Percentiles rank a stretch among this genome's conserved stretches.
Evolutionary conservation across 495 filamentous ascomycete species (phyloP).

Genomic region (Podospora bellae-mahoneyi): DNA sequence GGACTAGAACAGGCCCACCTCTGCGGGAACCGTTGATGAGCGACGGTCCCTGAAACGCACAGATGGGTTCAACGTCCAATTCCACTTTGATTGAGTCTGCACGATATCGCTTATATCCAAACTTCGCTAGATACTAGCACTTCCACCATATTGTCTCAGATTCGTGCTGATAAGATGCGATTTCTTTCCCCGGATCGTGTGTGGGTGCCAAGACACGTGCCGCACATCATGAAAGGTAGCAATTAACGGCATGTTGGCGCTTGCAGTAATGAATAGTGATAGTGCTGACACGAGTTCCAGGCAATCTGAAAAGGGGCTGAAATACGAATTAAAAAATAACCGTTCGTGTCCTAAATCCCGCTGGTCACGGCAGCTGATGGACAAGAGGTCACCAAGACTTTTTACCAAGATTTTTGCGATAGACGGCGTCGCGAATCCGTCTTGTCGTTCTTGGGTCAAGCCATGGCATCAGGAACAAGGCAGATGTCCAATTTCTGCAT

Average conservation of each 20-base stretch:
- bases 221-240: background rate
- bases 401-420: too few relatives aligned
- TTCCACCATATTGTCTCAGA: background rate
- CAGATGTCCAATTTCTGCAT: background rate
- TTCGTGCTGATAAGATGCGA: background rate
- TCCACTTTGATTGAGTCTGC: background rate
- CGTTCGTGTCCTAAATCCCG: background rate
- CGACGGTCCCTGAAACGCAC: background rate
- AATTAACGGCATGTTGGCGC: background rate
- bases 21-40: slow-evolving; percentile 5
- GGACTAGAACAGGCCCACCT: background rate
- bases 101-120: too few relatives aligned
- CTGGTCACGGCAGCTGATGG: background rate
- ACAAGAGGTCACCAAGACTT: background rate
- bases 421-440: too few relatives aligned
- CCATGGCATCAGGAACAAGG: background rate
- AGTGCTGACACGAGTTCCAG: background rate
- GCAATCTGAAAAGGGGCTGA: background rate
- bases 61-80: background rate
- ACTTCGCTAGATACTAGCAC: background rate
- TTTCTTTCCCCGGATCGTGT: background rate
- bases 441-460: too few relatives aligned
- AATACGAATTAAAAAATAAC: background rate
- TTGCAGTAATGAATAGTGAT: background rate
- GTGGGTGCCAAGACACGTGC: slow-evolving; percentile 1